Base-by-base conservation (phyloP, 441 rosid species). In the Omphalea diandra region DNA sequence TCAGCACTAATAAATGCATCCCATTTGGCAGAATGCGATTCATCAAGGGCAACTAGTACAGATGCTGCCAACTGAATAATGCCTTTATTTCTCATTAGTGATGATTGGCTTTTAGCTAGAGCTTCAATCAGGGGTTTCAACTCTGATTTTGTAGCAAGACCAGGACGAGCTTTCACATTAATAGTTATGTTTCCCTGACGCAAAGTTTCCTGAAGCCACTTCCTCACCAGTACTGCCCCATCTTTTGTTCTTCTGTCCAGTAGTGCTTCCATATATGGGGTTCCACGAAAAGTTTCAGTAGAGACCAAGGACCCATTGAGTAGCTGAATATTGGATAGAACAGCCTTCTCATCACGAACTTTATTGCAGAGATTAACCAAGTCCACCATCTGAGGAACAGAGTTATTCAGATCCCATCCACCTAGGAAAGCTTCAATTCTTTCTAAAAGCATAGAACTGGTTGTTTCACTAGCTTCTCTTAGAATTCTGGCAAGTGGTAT, bases 151-250 rank as follows among this genome's bases (percentile, higher is more conserved):
- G 88, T 77, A 69, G 86, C 84, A 63, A 81, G 76, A 63, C 94
- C 97, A 62, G 96, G 88, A 65, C 87, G 93, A 66, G 82, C 64
- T 80, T 88, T 94, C 69, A 85, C 86, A 70, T 86, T 85, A 67
- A 67, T 62, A 64, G 76, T 70, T 38, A 88, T 73, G 44, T 87
- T 90, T 76, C 91, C 96, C 5, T 80, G 84, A 66, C 87, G 91
- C 50, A 94, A 72, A 53, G 87, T 74, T 81, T 94, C 97, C 75
- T 85, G 97, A 75, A 91, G 98, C 97, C 97, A 94, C 78, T 88
- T 94, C 84, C 87, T 94, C 55, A 91, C 88, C 76, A 94, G 80
- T 54, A 90, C 73, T 44, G 88, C 82, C 58, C 97, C 98, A 69
- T 91, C 98, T 79, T 87, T 94, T 40, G 90, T 83, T 81, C 83